Evolutionary conservation across 2,329 filamentous ascomycete species (phyloP), one percentile per base, ranked within the genome.

Genomic region (Hymenoscyphus albidus): DNA sequence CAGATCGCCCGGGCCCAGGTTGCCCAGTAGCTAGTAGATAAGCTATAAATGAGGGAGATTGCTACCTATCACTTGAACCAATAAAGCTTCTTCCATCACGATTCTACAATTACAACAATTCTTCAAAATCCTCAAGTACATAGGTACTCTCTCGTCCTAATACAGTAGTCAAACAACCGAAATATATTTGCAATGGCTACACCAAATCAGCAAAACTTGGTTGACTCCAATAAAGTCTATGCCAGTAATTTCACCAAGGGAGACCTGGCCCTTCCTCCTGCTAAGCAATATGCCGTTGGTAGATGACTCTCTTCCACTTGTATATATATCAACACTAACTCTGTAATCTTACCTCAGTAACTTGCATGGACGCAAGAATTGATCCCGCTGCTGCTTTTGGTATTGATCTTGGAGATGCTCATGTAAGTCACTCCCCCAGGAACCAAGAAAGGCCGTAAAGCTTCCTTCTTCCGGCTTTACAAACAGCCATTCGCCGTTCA

Each of bases 321-420:
- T 3, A 58, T 44, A 16, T 59, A 12, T 27, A 6, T 51, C n/a
- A 27, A 12, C 2, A 48, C 32, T 62, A 38, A 58, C 35, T 31
- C 60, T 7, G 16, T 48, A 22, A 22, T 22, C 22, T 22, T 22
- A 7, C 1, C 3, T 22, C 35, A 83, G 82, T 94, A 56, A 91
- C 90, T 0, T 95, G 91, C 77, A 95, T 95, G 90, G 91, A 95
- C 73, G 89, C 91, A 5, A 86, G 91, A 61, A 80, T 88, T 70
- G 83, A 94, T 71, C 86, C 91, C 0, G 82, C 85, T 2, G 79
- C 83, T 13, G 88, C 88, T 1, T 88, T 92, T 62, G 88, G 88
- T 9, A 88, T 93, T 64, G 78, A 82, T 22, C 83, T 91, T 18
- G 91, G 91, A 51, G 89, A 93, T 68, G 91, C 91, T 0, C 91